Evolutionary conservation across 192 early-diverging fungal species (phyloP), one percentile per base, ranked within the genome.

Genomic region (Coemansia sp.): DNA sequence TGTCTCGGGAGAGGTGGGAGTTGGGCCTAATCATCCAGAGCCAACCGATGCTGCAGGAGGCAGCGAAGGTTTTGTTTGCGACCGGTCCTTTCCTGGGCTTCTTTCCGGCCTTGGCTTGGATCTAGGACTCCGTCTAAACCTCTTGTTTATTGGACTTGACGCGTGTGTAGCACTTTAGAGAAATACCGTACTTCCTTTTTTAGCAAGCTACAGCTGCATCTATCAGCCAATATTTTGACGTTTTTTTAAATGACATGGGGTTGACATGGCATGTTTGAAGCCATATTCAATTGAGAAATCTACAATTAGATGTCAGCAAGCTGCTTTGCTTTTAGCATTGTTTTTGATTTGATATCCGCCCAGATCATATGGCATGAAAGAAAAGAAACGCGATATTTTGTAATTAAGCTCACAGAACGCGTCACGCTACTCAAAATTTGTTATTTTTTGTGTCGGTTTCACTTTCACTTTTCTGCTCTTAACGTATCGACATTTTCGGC

Each of bases 121-220:
- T 39, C 61, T 77, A 18, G 75, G 73, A 0, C 15, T 81, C 21
- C 73, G 78, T 19, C 55, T 81, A 11, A 72, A 76, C 39, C 67
- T 81, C 10, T 22, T 13, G 58, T 46, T 81, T 11, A 65, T 73
- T 57, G 78, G 78, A n/a, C 59, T 80, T 39, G 70, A 76, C 39
- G 70, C 73, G 5, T 81, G 78, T 15, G 46, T 81, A 39, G 78
- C 73, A 9, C 78, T 81, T 41, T 80, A 66, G 42, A 55, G 5
- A 19, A 22, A 22, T 22, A 52, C 18, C 19, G 12, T 32, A 6
- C 12, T 22, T 22, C 4, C 21, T 22, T 16, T 52, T 52, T 52
- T 7, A 22, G 22, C 49, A 11, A 19, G 2, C 4, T 32, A 32
- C 32, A 32, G 32, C 32, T 32, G 32, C 32, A 32, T 32, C 1